Percentiles rank a stretch among this genome's conserved stretches.
phyloP scores from a whole-genome alignment of 2,329 filamentous ascomycete genomes.

The Verticillium alfalfae region DNA sequence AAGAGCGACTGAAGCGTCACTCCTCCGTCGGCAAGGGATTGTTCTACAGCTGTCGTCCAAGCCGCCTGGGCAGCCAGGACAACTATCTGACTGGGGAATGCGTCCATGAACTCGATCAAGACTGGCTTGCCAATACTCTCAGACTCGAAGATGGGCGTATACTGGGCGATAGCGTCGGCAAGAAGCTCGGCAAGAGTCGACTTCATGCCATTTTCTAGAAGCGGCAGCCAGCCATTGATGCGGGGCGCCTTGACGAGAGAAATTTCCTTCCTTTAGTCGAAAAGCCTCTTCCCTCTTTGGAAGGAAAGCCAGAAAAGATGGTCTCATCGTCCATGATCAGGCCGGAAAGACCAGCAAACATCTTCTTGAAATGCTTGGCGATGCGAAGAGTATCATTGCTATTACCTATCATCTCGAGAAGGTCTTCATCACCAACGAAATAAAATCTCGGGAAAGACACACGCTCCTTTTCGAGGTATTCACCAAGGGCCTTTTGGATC shows the following conservation, averaged over 20 bases:
- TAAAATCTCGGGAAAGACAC: conserved; percentile 98
- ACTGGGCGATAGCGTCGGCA: conserved; percentile 78
- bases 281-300: conserved; percentile 90
- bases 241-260: conserved; percentile 88
- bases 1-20: conserved; percentile 64
- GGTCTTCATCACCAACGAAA: conserved; percentile 97
- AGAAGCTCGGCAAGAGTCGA: conserved; percentile 85
- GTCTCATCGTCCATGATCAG: conserved; percentile 87
- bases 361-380: conserved; percentile 98
- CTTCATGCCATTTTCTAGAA: conserved; percentile 92
- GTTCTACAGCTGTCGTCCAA: conserved; percentile 86
- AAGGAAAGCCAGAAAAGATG: conserved; percentile 86
- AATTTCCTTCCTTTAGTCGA: conserved; percentile 78
- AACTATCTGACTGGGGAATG: conserved; percentile 89
- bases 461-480: conserved; percentile 96
- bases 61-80: conserved; percentile 90
- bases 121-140: conserved; percentile 63
- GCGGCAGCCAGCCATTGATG: conserved; percentile 98
- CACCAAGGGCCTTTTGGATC: conserved; percentile 96
- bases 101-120: conserved; percentile 74
- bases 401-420: conserved; percentile 98
- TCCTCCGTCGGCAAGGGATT: conserved; percentile 67
- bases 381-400: conserved; percentile 96
- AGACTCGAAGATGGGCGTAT: conserved; percentile 70
- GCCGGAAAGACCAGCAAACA: conserved; percentile 95